Base-by-base conservation (phyloP, 768 basidiomycete genomes). In the Auriscalpium microsporum region DNA sequence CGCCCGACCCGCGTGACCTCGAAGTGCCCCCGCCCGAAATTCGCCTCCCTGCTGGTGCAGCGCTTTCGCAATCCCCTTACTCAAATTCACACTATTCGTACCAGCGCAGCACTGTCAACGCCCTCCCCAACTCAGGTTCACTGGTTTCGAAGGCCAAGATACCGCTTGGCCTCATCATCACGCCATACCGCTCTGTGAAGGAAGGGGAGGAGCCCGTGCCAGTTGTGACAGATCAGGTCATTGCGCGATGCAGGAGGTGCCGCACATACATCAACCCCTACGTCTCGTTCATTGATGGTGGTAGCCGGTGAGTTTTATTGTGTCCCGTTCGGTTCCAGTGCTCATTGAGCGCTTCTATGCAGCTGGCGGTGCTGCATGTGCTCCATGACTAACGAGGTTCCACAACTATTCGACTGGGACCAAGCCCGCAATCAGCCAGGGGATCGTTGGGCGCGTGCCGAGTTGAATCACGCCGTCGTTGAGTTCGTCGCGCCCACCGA, bases 331-430 rank as follows among this genome's bases (percentile, higher is more conserved):
- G 28, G 28, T 28, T 28, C 28, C 4, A 28, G 7, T 28, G 7
- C 28, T 28, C 28, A 28, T 5, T 28, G 28, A 28, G 28, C 28
- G 28, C 7, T 28, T 54, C 51, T 4, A n/a, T 51, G 6, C 54
- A 87, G 89, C 59, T 99, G 96, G 96, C 89, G 96, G 68, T 99
- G 96, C 70, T 95, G 93, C 71, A 93, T 99, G 93, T 99, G 96
- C 70, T 90, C 87, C 64, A 84, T 98, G 80, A 89, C 91, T 44
- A 99, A 98, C 68, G 96, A 98, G 71, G 94, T 98, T 0, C 96
- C 96, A 21, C 94, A 97, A 64, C 75, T 96, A 51, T 98, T 98
- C 67, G 96, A 99, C 68, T 99, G 96, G 96, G 92, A 99, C 68
- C 90, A 94, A 70, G 81, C 78, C 52, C 84, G 82, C 60, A 96